These are phyloP conservation scores for Fusarium duplospermum DNA, from an alignment of 2,329 filamentous ascomycete genomes.

Conservation along the genomic window DNA sequence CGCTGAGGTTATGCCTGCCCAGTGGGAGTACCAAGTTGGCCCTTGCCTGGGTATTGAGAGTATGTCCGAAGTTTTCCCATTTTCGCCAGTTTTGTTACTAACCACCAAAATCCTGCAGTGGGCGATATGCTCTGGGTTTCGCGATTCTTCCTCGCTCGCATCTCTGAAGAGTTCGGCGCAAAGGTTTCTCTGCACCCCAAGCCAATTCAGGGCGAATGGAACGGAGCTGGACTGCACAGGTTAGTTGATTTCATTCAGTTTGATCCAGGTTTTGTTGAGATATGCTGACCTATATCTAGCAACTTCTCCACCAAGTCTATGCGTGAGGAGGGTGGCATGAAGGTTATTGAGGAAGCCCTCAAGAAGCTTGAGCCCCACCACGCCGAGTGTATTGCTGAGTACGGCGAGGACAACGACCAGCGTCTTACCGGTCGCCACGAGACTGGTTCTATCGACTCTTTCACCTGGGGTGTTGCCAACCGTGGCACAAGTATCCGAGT, in stretches of 20 bases:
- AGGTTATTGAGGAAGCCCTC: slow-evolving; percentile 88
- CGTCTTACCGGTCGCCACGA: slow-evolving; percentile 95
- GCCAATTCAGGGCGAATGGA: slow-evolving; percentile 93
- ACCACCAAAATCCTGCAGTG: slow-evolving; percentile 61
- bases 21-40: slow-evolving; percentile 98
- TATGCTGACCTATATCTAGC: slow-evolving; percentile 44
- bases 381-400: slow-evolving; percentile 89
- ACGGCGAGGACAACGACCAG: slow-evolving; percentile 94
- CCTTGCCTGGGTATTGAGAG: slow-evolving; percentile 87
- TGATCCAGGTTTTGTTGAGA: too few species aligned
- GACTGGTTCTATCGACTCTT: slow-evolving; percentile 93
- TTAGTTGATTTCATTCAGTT: too few species aligned
- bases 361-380: slow-evolving; percentile 85
- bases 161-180: slow-evolving; percentile 95
- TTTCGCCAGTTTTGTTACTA: slow-evolving; percentile 33
- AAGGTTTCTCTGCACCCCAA: slow-evolving; percentile 97
- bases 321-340: slow-evolving; percentile 93
- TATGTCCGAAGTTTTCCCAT: slow-evolving; percentile 56
- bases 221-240: slow-evolving; percentile 91
- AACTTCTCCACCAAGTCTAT: slow-evolving; percentile 94
- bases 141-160: slow-evolving; percentile 86
- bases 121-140: slow-evolving; percentile 95
- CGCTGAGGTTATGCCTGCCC: slow-evolving; percentile 97
- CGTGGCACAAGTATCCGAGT: slow-evolving; percentile 95
- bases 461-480: slow-evolving; percentile 92